Base-by-base conservation (phyloP, 148 eudicot species). In the Mesembryanthemum crystallinum region DNA sequence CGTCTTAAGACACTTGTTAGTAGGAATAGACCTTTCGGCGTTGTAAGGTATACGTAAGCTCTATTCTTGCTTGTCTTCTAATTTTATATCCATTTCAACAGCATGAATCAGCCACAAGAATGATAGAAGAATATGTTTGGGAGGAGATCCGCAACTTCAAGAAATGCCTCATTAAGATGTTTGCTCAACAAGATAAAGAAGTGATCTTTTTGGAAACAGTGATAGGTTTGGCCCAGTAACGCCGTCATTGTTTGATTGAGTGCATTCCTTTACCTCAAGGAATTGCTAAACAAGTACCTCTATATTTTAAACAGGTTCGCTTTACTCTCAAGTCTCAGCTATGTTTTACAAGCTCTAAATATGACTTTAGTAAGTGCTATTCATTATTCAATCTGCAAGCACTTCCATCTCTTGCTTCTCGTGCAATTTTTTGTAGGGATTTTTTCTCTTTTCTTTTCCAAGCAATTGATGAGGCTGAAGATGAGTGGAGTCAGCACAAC, bases 391-490 rank as follows among this genome's bases (percentile, higher is more conserved):
- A 66, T 32, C 69, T 66, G 51, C 20, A 27, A 23, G 0, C 12
- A 17, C 59, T 60, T 29, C 20, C 20, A 8, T 63, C 29, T 63
- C 57, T 35, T 30, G 77, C 60, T 47, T 42, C 2, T 55, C 8
- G 21, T 65, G 54, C 29, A 21, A 59, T 59, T 35, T 28, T 20
- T 10, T 74, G 58, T 15, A 37, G 23, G 28, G 7, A 49, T 4
- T 1, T 28, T 61, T 33, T 37, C 11, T 47, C 66, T 63, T 35
- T 32, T 42, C 49, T 78, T 13, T 37, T 73, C 59, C 87, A 95
- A 97, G 99, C 99, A 64, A 95, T 95, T 77, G 99, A 95, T 72
- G 99, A 95, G 86, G 99, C 97, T 20, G 99, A 90, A 84, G 91
- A 87, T 8, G 99, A 95, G 70, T 92, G 99, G 99, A 95, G 99